Conservation (phyloP, 2,329 filamentous ascomycete genomes). For the Raffaelea deltoideospora region DNA sequence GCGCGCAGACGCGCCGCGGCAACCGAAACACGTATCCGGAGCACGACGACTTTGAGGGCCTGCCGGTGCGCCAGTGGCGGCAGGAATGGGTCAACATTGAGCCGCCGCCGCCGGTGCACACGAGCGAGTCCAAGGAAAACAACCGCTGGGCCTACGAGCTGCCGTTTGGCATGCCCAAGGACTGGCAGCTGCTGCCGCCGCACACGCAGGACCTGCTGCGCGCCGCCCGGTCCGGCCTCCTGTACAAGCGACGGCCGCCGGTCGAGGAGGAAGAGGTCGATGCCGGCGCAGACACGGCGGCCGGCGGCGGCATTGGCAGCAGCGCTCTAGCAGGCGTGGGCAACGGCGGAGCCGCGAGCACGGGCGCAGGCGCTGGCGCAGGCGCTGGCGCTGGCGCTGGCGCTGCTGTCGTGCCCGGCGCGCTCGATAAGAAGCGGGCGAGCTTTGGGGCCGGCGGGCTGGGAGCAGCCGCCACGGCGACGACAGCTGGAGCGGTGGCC, state of each 20-base stretch:
- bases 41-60: slow-evolving; percentile 50
- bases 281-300: not conserved
- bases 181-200: slow-evolving; percentile 59
- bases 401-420: slow-evolving; percentile 20
- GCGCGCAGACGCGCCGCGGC: slow-evolving; percentile 36
- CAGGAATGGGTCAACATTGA: slow-evolving; percentile 54
- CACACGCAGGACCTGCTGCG: slow-evolving; percentile 73
- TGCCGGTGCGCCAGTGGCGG: slow-evolving; percentile 85
- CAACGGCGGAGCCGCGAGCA: not conserved
- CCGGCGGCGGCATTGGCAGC: not conserved
- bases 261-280: slow-evolving; percentile 44
- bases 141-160: slow-evolving; percentile 63
- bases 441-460: no score
- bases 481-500: not conserved
- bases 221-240: slow-evolving; percentile 59
- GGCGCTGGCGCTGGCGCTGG: not conserved
- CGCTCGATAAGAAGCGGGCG: not conserved
- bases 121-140: slow-evolving; percentile 34
- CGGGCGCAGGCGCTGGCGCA: no score
- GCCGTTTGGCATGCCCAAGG: slow-evolving; percentile 69
- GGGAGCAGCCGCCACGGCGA: not conserved
- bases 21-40: slow-evolving; percentile 41
- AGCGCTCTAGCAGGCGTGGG: no score
- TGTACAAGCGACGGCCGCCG: slow-evolving; percentile 58
- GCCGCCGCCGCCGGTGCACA: slow-evolving; percentile 50